Evolutionary conservation across 2,329 filamentous ascomycete genomes (phyloP).

Genomic region (Colletotrichum trifolii): DNA sequence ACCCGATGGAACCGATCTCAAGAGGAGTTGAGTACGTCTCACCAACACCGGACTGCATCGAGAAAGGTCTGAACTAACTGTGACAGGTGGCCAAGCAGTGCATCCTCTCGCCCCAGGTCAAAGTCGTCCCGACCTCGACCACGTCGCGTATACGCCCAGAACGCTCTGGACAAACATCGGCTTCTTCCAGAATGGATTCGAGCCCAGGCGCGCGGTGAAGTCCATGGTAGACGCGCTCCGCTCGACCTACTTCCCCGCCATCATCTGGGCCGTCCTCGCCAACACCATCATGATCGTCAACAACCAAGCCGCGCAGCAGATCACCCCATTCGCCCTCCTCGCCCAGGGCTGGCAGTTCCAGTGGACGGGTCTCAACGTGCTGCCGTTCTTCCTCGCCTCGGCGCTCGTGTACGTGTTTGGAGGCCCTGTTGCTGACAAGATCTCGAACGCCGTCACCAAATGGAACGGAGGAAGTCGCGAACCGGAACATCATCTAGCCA

Average conservation of each 20-base stretch:
- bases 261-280: conserved; percentile 46
- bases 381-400: conserved; percentile 40
- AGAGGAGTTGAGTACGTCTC: conserved; percentile 42
- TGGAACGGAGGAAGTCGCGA: conserved; percentile 43
- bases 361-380: conserved; percentile 42
- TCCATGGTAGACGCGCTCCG: conserved; percentile 45
- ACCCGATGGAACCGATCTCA: conserved; percentile 46
- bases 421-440: conserved; percentile 44
- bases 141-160: conserved; percentile 40
- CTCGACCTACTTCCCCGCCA: conserved; percentile 46
- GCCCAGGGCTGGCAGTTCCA: conserved; percentile 44
- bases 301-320: conserved; percentile 43
- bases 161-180: conserved; percentile 46
- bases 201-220: conserved; percentile 39
- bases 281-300: conserved; percentile 45
- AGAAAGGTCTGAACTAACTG: not conserved
- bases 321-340: conserved; percentile 27
- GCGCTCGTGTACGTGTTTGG: conserved; percentile 41
- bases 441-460: conserved; percentile 44
- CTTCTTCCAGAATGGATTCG: conserved; percentile 44
- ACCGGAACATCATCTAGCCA: conserved; percentile 47
- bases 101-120: conserved; percentile 42
- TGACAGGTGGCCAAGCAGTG: conserved; percentile 27
- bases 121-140: conserved; percentile 44
- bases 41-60: too few relatives aligned